Percentiles rank a stretch among this genome's conserved stretches.
Evolutionary conservation across 768 basidiomycete species (phyloP).

Genomic region (Russula brevipes): DNA sequence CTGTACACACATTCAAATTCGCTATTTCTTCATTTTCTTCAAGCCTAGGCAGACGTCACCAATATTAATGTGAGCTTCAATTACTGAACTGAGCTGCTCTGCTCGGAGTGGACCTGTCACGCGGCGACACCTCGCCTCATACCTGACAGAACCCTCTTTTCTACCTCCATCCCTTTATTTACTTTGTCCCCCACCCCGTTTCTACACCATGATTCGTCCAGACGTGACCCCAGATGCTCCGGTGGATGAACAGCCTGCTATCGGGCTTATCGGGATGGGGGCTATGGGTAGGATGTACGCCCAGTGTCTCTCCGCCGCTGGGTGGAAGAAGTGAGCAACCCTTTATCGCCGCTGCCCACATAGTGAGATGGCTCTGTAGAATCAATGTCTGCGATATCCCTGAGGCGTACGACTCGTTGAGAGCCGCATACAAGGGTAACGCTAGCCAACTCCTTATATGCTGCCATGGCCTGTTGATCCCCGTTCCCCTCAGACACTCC

Average conservation of each 20-base stretch:
- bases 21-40: not conserved
- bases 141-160: not conserved
- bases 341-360: not conserved
- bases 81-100: no score
- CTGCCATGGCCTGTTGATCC: not conserved
- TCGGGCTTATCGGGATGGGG: constrained; percentile 96
- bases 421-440: constrained; percentile 55
- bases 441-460: not conserved
- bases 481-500: constrained; percentile 40
- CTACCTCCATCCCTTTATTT: not conserved
- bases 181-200: not conserved
- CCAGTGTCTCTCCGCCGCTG: constrained; percentile 62
- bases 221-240: constrained; percentile 36
- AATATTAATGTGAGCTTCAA: not conserved
- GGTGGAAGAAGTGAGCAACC: constrained; percentile 70
- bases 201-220: constrained; percentile 12
- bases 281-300: constrained; percentile 98
- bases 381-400: constrained; percentile 88
- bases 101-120: not conserved
- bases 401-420: constrained; percentile 60
- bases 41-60: no score
- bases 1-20: not conserved
- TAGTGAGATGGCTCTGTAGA: constrained; percentile 38
- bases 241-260: constrained; percentile 56
- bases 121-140: not conserved